These are phyloP conservation scores for Heliamphora exappendiculata DNA, from an alignment of 148 eudicot genomes.

Conservation along the genomic window DNA sequence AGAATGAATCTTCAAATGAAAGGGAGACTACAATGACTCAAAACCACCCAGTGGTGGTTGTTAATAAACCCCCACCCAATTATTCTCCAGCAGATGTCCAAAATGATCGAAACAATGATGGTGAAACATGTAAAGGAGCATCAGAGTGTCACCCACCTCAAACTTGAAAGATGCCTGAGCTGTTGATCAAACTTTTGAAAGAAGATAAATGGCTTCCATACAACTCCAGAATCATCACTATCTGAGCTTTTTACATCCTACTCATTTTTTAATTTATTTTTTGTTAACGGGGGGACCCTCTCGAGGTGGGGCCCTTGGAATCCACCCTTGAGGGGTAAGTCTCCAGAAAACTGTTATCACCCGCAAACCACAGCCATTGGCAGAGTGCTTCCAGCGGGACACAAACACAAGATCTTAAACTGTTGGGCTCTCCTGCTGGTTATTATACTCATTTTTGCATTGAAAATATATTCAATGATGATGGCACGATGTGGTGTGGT, in stretches of 20 bases:
- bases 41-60: constrained; percentile 26
- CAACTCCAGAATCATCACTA: neutral
- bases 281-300: no score
- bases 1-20: constrained; percentile 28
- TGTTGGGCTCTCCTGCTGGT: no score
- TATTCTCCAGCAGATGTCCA: constrained; percentile 11
- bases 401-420: no score
- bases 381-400: no score
- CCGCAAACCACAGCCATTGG: no score
- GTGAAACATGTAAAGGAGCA: constrained; percentile 18
- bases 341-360: no score
- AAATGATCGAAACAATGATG: constrained; percentile 20
- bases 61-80: constrained; percentile 22
- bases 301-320: no score
- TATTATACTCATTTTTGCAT: neutral
- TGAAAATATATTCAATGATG: neutral
- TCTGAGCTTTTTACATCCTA: neutral
- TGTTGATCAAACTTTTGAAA: neutral
- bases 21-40: constrained; percentile 20
- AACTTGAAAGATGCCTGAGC: neutral
- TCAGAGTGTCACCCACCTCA: constrained; percentile 10
- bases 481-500: neutral
- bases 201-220: neutral
- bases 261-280: neutral
- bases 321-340: no score